Conservation (phyloP, 257 asterid genomes). For the Petunia secreta region DNA sequence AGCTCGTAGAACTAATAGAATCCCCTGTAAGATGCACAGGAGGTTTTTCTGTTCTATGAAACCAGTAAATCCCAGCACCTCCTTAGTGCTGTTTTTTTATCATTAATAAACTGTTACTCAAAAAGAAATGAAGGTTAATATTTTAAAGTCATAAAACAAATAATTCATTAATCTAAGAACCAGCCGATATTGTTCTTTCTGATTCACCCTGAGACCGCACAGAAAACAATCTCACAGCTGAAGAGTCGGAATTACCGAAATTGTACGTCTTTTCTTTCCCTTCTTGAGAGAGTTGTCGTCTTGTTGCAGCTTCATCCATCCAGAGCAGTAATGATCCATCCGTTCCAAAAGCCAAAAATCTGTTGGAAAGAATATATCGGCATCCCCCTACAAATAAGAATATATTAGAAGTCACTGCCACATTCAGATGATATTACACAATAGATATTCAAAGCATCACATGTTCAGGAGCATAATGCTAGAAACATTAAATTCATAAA, state of each 20-base stretch:
- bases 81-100: too few species aligned
- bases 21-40: too few species aligned
- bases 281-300: conserved; percentile 51
- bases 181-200: too few species aligned
- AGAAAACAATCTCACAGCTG: neutral
- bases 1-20: too few species aligned
- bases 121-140: too few species aligned
- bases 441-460: neutral
- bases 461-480: neutral
- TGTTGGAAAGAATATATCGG: conserved; percentile 97
- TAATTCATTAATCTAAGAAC: too few species aligned
- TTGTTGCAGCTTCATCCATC: conserved; percentile 61
- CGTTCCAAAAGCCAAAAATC: conserved; percentile 88
- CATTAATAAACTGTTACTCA: too few species aligned
- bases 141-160: too few species aligned
- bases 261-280: conserved; percentile 91
- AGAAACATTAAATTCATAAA: neutral
- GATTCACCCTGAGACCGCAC: neutral
- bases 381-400: conserved; percentile 74
- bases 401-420: neutral
- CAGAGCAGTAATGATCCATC: conserved; percentile 89
- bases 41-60: too few species aligned
- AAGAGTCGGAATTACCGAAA: conserved; percentile 53
- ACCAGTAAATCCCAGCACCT: too few species aligned
- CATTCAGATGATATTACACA: neutral